Base-by-base conservation (phyloP, 345 rosid species). In the Tarenaya hassleriana region DNA sequence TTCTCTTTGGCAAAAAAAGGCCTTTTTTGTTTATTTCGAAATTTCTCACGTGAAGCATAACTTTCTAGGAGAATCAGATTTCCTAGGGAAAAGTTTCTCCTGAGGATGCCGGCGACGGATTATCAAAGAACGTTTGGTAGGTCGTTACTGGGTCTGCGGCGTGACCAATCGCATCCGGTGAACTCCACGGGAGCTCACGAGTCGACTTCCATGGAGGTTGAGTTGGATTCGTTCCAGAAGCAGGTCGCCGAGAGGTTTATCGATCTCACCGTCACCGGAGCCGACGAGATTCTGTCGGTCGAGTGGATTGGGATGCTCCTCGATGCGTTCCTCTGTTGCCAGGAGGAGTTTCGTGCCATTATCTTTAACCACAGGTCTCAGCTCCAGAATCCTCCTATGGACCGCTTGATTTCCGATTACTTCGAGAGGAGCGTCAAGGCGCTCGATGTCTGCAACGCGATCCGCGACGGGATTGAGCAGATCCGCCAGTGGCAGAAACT, bases 401-500 rank as follows among this genome's bases (percentile, higher is more conserved):
- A 84, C 55, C 75, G 80, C n/a, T 11, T 80, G 44, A 41, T 88
- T 14, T 55, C 74, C 0, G 95, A 84, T 14, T 82, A 63, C 53
- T 77, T 68, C 46, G 91, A 84, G n/a, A 68, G 94, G 34, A 78
- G 74, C 62, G 73, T 84, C 37, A 88, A 88, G 78, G 90, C 96
- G 20, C 84, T 84, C 3, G 94, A 88, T 13, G 84, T 88, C 16
- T 84, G 94, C 50, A 88, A 84, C 73, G 96, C 94, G 9, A 69
- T 78, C 31, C 79, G 96, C n/a, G 91, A 80, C 41, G 96, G 94
- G 10, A 75, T 82, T 56, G 88, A 84, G 41, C 94, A 73, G 72
- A 74, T 88, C 67, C 77, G 81, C 32, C 77, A 68, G 34, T 84
- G 90, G 94, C 68, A 67, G 70, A 88, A 73, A 69, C 77, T 80